Base-by-base conservation (phyloP, 176 grass and related monocot genomes). In the Juncus effusus region DNA sequence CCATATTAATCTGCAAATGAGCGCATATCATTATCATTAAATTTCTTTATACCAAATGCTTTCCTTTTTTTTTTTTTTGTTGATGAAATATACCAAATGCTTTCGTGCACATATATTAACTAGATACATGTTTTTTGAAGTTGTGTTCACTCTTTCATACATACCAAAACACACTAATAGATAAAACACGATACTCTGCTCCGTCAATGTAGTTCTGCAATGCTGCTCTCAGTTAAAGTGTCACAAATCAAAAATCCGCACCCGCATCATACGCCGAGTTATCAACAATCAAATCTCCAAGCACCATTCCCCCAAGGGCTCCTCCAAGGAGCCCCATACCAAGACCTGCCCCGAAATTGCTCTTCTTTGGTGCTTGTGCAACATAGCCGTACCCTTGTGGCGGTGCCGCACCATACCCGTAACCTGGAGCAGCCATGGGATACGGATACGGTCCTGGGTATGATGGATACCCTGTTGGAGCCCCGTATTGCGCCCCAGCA, bases 371-470 rank as follows among this genome's bases (percentile, higher is more conserved):
- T 2, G 72, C 40, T 5, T 51, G 41, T 0, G 77, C 10, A 0
- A 38, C 35, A 56, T 95, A 95, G 2, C 76, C 60, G 40, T 88
- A 91, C 63, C 40, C 54, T 8, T 65, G 79, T 1, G 65, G 70
- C 4, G 49, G n/a, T 0, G 56, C 69, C 10, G 69, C 54, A 12
- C 40, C 76, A 68, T 88, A 88, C 16, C 72, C 81, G 11, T 86
- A 81, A 5, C 70, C 56, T 1, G 74, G 53, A 16, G 63, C 45
- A 54, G 65, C 51, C 76, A 80, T 6, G 36, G 56, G 83, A 4
- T 63, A 55, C 0, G 78, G 60, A 61, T 85, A 89, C 6, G 16
- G 54, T 1, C 16, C 6, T 36, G 39, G 75, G 38, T 79, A 85
- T 39, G 74, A 61, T 36, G 70, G 72, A 36, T 75, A 76, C 10